These are phyloP conservation scores for Triticum timopheevii DNA, from an alignment of 176 grass and related monocot genomes.

Conservation along the genomic window DNA sequence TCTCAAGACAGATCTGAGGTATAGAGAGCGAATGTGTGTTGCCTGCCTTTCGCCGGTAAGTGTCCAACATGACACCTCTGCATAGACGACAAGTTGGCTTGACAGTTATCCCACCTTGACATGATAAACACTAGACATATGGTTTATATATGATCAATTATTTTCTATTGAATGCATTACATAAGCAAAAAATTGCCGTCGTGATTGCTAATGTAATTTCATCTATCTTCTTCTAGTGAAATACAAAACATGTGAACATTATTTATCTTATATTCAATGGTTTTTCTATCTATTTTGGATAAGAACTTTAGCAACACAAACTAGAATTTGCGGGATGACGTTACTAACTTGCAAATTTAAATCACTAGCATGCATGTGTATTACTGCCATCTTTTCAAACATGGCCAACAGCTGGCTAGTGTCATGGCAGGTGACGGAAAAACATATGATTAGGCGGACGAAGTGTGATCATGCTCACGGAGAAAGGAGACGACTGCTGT, in stretches of 20 bases:
- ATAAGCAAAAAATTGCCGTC: background rate
- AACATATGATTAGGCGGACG: background rate
- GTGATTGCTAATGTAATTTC: background rate
- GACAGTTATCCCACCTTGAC: too few species aligned
- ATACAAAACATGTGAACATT: background rate
- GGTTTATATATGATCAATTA: background rate
- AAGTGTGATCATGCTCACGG: slow-evolving; percentile 37
- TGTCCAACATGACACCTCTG: slow-evolving; percentile 51
- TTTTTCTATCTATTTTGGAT: background rate
- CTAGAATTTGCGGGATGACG: background rate
- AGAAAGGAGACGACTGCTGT: slow-evolving; percentile 41
- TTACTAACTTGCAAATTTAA: background rate
- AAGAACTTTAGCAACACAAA: background rate
- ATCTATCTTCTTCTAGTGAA: background rate
- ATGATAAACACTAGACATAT: background rate
- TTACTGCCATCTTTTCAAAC: background rate
- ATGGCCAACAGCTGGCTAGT: background rate
- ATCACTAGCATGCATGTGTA: background rate
- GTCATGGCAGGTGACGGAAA: background rate
- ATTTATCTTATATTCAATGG: too few species aligned
- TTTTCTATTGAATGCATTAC: background rate
- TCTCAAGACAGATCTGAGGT: slow-evolving; percentile 36
- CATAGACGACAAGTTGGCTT: background rate
- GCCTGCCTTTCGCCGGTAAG: slow-evolving; percentile 45
- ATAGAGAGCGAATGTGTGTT: slow-evolving; percentile 16